These are phyloP conservation scores for Eucalyptus albens DNA, from an alignment of 345 rosid genomes.

Conservation along the genomic window DNA sequence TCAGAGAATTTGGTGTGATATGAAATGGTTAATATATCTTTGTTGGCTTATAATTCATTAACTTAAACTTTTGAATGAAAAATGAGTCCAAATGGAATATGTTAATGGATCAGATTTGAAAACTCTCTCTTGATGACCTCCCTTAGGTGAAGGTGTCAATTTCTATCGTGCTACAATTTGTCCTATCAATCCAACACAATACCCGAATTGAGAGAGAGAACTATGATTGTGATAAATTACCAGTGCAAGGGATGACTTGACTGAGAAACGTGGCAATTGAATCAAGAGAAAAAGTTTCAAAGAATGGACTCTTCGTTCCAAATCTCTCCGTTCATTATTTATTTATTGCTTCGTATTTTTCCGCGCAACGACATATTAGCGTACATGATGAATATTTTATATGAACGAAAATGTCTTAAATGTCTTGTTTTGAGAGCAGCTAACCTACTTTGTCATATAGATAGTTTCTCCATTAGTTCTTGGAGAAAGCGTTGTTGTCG, in stretches of 20 bases:
- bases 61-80: too few species aligned
- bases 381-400: neutral
- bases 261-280: neutral
- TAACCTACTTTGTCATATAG: neutral
- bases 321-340: neutral
- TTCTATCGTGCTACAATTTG: neutral
- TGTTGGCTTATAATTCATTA: rapidly evolving
- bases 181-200: rapidly evolving
- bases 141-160: neutral
- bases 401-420: neutral
- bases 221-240: rapidly evolving
- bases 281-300: too few species aligned
- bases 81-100: too few species aligned
- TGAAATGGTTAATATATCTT: neutral
- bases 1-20: rapidly evolving
- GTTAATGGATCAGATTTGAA: rapidly evolving
- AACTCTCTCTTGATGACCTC: too few species aligned
- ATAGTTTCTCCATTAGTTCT: neutral
- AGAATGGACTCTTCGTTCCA: rapidly evolving
- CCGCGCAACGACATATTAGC: rapidly evolving
- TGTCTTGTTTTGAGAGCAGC: neutral
- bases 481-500: neutral
- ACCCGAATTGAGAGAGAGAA: neutral
- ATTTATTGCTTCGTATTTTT: too few species aligned
- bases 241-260: neutral